Evolutionary conservation across 306 rosid genomes (phyloP).

Genomic region (Begonia peltatifolia): DNA sequence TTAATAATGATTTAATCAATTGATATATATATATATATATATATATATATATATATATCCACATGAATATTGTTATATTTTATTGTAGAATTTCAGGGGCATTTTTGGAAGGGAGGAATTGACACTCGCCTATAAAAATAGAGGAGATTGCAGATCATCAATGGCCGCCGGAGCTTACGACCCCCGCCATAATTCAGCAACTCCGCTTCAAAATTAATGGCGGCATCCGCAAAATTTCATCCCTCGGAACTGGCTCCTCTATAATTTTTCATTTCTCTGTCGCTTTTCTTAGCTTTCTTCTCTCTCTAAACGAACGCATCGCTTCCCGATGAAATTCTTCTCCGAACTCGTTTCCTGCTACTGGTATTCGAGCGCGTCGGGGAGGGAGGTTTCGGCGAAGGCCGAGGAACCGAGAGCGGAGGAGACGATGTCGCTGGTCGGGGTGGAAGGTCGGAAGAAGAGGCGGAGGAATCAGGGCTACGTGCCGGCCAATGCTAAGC

Average conservation of each 20-base stretch:
- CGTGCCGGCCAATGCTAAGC: neutral
- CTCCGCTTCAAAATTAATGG: too few relatives aligned
- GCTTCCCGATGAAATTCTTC: constrained; percentile 5
- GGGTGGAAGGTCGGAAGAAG: neutral
- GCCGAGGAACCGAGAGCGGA: neutral
- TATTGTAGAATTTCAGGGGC: too few relatives aligned
- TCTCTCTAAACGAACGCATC: neutral
- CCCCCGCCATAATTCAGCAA: too few relatives aligned
- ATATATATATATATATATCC: too few relatives aligned
- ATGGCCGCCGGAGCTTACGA: too few relatives aligned
- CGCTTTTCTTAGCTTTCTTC: neutral
- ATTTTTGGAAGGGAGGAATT: too few relatives aligned
- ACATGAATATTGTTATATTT: too few relatives aligned
- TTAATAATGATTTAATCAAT: too few relatives aligned
- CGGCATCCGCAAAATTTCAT: too few relatives aligned
- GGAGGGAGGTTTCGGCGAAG: neutral
- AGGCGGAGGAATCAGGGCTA: constrained; percentile 7
- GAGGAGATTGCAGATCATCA: too few relatives aligned
- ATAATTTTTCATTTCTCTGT: neutral
- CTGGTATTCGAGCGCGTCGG: constrained; percentile 1
- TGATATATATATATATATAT: too few relatives aligned
- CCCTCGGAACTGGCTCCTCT: neutral
- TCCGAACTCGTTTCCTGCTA: constrained; percentile 9
- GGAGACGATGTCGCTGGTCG: constrained; percentile 6
- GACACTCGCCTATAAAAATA: too few relatives aligned